A percentile compares a stretch with the other conserved stretches of the same genome.
phyloP scores from a whole-genome alignment of 306 rosid genomes.

The Lathyrus sativus region DNA sequence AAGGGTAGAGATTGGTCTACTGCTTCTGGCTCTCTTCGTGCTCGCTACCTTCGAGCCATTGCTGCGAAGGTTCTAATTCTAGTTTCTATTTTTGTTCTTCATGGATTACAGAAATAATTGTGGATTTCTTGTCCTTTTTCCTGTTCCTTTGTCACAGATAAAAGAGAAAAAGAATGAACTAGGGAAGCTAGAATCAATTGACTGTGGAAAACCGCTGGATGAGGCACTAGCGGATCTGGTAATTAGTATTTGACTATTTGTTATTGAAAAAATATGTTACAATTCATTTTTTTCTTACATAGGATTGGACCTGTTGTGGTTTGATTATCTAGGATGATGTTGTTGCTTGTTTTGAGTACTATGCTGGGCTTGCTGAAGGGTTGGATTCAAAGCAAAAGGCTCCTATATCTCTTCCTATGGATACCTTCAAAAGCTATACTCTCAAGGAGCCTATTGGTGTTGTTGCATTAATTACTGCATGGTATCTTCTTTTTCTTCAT shows the following conservation, averaged over 20 bases:
- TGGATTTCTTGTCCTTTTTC: conserved; percentile 16
- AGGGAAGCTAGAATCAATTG: conserved; percentile 79
- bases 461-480: conserved; percentile 87
- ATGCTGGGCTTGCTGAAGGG: conserved; percentile 94
- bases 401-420: conserved; percentile 85
- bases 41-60: conserved; percentile 83
- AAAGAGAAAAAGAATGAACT: conserved; percentile 63
- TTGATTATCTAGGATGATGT: conserved; percentile 75
- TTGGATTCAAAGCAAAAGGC: conserved; percentile 82
- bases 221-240: conserved; percentile 85
- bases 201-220: conserved; percentile 89
- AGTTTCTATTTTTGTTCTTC: background rate
- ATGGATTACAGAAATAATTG: background rate
- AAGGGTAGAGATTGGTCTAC: conserved; percentile 75
- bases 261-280: conserved; percentile 2
- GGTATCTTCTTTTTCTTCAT: conserved; percentile 49
- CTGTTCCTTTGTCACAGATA: conserved; percentile 47
- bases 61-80: conserved; percentile 61
- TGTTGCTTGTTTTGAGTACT: conserved; percentile 91
- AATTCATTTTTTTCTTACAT: conserved; percentile 27
- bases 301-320: background rate
- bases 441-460: conserved; percentile 93
- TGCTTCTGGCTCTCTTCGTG: conserved; percentile 79
- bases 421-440: conserved; percentile 64
- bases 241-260: conserved; percentile 36